Evolutionary conservation across 2,329 filamentous ascomycete genomes (phyloP).

Genomic region (Penicillium capsulatum): DNA sequence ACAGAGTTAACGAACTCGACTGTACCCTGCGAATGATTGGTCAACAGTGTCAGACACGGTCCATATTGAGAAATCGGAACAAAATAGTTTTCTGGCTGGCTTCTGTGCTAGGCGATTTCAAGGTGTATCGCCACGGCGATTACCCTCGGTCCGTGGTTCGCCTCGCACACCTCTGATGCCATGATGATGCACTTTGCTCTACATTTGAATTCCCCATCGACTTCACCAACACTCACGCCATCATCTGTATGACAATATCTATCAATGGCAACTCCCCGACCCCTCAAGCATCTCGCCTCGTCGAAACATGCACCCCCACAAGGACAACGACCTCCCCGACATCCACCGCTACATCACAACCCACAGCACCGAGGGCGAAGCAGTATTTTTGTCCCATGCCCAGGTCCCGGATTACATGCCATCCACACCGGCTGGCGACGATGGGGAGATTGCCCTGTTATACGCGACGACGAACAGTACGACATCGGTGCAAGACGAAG

Average conservation of each 20-base stretch:
- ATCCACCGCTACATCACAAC: constrained; percentile 40
- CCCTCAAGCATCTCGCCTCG: not conserved
- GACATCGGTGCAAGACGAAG: constrained; percentile 27
- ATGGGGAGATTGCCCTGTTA: constrained; percentile 30
- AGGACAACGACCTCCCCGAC: constrained; percentile 26
- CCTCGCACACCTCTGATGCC: not conserved
- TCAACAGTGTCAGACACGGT: too few species aligned
- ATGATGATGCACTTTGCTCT: not conserved
- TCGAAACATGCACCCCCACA: constrained; percentile 8
- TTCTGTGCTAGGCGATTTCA: too few species aligned
- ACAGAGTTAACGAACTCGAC: constrained; percentile 15
- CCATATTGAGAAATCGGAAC: too few species aligned
- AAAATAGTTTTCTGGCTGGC: too few species aligned
- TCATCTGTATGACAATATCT: too few species aligned
- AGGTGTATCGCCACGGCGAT: too few species aligned
- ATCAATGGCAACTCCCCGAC: not conserved
- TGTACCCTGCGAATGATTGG: not conserved
- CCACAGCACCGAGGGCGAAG: constrained; percentile 35
- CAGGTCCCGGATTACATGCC: constrained; percentile 34
- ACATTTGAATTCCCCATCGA: not conserved
- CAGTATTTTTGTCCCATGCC: constrained; percentile 34
- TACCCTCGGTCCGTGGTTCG: not conserved
- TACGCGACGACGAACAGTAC: constrained; percentile 31
- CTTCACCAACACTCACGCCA: too few species aligned
- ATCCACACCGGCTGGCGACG: constrained; percentile 24